Evolutionary conservation across 768 basidiomycete genomes (phyloP).

Genomic region (Astraeus odoratus): DNA sequence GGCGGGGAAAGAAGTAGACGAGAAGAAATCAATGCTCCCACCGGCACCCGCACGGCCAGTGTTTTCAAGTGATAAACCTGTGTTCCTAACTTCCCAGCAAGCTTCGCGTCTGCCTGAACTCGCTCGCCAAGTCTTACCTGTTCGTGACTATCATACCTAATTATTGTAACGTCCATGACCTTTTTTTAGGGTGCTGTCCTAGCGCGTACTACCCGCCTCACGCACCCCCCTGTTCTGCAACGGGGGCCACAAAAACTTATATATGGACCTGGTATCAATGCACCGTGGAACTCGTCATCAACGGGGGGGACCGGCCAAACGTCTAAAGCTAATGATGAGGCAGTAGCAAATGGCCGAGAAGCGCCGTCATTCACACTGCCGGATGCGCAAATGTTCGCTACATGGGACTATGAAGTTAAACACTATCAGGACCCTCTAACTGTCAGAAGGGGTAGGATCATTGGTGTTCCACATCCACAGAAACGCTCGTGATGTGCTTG

Average conservation of each 20-base stretch:
- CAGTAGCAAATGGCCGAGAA: slow-evolving; percentile 17
- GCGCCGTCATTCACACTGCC: slow-evolving; percentile 30
- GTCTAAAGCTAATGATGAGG: slow-evolving; percentile 21
- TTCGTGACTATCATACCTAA: slow-evolving; percentile 29
- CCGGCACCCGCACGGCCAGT: slow-evolving; percentile 31
- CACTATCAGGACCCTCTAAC: slow-evolving; percentile 32
- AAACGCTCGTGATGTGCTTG: not conserved
- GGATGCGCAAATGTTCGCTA: slow-evolving; percentile 43
- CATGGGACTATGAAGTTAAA: slow-evolving; percentile 45
- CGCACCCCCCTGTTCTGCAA: slow-evolving; percentile 58
- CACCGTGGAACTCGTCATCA: slow-evolving; percentile 39
- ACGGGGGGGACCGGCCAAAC: slow-evolving; percentile 10
- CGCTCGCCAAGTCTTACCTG: slow-evolving; percentile 59
- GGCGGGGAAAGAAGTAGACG: slow-evolving; percentile 43
- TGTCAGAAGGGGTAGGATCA: slow-evolving; percentile 22
- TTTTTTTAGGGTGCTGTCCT: slow-evolving; percentile 44
- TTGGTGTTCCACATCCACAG: slow-evolving; percentile 9
- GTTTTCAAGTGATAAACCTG: slow-evolving; percentile 45
- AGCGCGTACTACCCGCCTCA: slow-evolving; percentile 53
- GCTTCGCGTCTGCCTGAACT: slow-evolving; percentile 60
- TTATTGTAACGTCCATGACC: not conserved
- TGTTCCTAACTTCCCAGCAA: slow-evolving; percentile 60
- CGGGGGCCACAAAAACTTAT: slow-evolving; percentile 36
- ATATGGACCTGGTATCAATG: slow-evolving; percentile 35
- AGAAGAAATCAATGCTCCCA: slow-evolving; percentile 30